phyloP scores from a whole-genome alignment of 768 basidiomycete species.

The Hericium erinaceus region DNA sequence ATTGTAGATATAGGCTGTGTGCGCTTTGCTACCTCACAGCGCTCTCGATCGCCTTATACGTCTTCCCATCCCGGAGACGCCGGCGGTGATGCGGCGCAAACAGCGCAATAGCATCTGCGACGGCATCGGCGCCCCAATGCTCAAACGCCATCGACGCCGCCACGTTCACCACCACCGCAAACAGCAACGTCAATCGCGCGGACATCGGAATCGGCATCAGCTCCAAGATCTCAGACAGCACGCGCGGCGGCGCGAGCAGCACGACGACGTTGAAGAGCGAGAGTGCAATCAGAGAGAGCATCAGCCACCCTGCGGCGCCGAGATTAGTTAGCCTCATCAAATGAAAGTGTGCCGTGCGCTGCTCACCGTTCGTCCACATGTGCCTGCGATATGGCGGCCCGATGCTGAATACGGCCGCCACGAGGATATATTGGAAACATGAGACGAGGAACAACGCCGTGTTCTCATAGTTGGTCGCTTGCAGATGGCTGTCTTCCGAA shows the following conservation, averaged over 20 bases:
- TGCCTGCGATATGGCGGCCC: slow-evolving; percentile 94
- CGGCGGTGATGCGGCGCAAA: slow-evolving; percentile 33
- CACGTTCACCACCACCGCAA: slow-evolving; percentile 62
- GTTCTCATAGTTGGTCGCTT: slow-evolving; percentile 87
- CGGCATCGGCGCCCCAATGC: slow-evolving; percentile 52
- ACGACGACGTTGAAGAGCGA: slow-evolving; percentile 69
- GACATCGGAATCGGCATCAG: slow-evolving; percentile 65
- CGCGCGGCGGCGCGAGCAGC: slow-evolving; percentile 59
- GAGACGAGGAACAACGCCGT: slow-evolving; percentile 87
- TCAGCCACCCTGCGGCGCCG: slow-evolving; percentile 54
- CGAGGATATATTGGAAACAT: slow-evolving; percentile 97
- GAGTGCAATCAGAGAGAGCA: slow-evolving; percentile 64
- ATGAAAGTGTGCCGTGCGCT: not conserved
- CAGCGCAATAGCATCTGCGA: slow-evolving; percentile 46
- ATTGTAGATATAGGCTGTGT: not conserved
- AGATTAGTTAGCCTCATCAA: not conserved
- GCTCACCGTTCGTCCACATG: slow-evolving; percentile 89
- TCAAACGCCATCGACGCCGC: slow-evolving; percentile 68
- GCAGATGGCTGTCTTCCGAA: slow-evolving; percentile 50
- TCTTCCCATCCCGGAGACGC: slow-evolving; percentile 55
- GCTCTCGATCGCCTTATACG: slow-evolving; percentile 81
- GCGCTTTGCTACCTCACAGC: slow-evolving; percentile 39
- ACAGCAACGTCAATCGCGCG: slow-evolving; percentile 63
- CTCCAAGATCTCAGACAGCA: slow-evolving; percentile 54
- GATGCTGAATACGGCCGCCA: slow-evolving; percentile 95